phyloP scores from a whole-genome alignment of 805 yeast species.

The Metschnikowia henanensis region DNA sequence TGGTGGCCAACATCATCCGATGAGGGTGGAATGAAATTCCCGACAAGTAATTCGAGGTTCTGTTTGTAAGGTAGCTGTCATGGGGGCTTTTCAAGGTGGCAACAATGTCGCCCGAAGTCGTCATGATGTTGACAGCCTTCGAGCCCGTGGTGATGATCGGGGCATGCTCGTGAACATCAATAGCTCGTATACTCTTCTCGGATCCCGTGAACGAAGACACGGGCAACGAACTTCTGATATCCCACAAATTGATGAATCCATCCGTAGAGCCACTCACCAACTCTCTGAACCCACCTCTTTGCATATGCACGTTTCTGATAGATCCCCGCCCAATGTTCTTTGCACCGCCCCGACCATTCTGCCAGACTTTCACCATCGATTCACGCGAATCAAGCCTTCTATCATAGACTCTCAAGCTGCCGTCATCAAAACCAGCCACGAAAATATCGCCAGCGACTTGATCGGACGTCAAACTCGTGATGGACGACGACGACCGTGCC shows the following conservation, averaged over 20 bases:
- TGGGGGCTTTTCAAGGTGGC: slow-evolving; percentile 56
- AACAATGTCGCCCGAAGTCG: slow-evolving; percentile 77
- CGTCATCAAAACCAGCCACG: slow-evolving; percentile 92
- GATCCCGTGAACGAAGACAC: slow-evolving; percentile 63
- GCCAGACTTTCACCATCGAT: slow-evolving; percentile 84
- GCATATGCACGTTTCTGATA: slow-evolving; percentile 85
- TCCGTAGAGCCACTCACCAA: slow-evolving; percentile 80
- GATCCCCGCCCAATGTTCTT: slow-evolving; percentile 46
- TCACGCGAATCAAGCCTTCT: slow-evolving; percentile 82
- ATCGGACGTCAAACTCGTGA: slow-evolving; percentile 88
- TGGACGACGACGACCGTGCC: slow-evolving; percentile 85
- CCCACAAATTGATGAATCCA: slow-evolving; percentile 89
- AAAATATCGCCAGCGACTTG: slow-evolving; percentile 92
- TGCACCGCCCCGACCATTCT: slow-evolving; percentile 26
- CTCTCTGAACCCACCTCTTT: slow-evolving; percentile 94
- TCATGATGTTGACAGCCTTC: slow-evolving; percentile 75
- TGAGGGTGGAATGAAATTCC: slow-evolving; percentile 87
- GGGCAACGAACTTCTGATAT: slow-evolving; percentile 73
- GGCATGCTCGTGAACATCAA: slow-evolving; percentile 94
- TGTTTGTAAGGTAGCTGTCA: slow-evolving; percentile 42
- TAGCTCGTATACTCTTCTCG: slow-evolving; percentile 55
- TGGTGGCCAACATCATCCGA: slow-evolving; percentile 87
- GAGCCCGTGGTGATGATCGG: slow-evolving; percentile 91
- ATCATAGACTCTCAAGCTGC: slow-evolving; percentile 86
- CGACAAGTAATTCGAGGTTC: slow-evolving; percentile 57